phyloP scores from a whole-genome alignment of 1,139 yeast species.

The Pichia sp. region DNA sequence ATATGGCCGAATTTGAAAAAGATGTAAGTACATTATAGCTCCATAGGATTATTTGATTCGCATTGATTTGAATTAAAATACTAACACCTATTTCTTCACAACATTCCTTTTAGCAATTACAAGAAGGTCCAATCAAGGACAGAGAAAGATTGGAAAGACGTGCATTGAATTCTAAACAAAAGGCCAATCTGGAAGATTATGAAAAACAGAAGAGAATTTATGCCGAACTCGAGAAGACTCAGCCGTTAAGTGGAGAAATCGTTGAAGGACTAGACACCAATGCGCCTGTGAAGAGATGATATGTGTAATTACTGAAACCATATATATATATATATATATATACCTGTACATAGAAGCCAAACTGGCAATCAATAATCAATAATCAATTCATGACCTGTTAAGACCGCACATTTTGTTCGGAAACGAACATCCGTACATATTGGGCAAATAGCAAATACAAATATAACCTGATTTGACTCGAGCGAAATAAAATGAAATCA shows the following conservation, averaged over 20 bases:
- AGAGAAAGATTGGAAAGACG: slow-evolving; percentile 27
- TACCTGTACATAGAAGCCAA: not conserved
- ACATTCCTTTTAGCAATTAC: slow-evolving; percentile 23
- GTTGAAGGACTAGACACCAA: slow-evolving; percentile 20
- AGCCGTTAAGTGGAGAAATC: slow-evolving; percentile 53
- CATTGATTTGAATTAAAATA: not conserved
- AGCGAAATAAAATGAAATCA: not conserved
- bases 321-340: not conserved
- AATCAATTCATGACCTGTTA: not conserved
- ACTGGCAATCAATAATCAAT: no score
- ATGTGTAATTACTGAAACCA: not conserved
- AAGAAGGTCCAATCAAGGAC: slow-evolving; percentile 32
- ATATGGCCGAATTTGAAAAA: slow-evolving; percentile 29
- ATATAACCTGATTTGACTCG: no score
- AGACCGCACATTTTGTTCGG: not conserved
- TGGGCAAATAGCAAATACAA: no score
- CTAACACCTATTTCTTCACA: not conserved
- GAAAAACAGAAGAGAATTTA: slow-evolving; percentile 64
- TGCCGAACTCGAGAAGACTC: slow-evolving; percentile 55
- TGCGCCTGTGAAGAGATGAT: not conserved
- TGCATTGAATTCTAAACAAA: slow-evolving; percentile 35
- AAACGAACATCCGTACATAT: not conserved
- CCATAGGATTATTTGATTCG: not conserved
- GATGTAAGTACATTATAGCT: slow-evolving; percentile 25
- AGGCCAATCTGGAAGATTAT: slow-evolving; percentile 65